These are phyloP conservation scores for Dichomitus squalens DNA, from an alignment of 1,284 basidiomycete genomes.

Conservation along the genomic window DNA sequence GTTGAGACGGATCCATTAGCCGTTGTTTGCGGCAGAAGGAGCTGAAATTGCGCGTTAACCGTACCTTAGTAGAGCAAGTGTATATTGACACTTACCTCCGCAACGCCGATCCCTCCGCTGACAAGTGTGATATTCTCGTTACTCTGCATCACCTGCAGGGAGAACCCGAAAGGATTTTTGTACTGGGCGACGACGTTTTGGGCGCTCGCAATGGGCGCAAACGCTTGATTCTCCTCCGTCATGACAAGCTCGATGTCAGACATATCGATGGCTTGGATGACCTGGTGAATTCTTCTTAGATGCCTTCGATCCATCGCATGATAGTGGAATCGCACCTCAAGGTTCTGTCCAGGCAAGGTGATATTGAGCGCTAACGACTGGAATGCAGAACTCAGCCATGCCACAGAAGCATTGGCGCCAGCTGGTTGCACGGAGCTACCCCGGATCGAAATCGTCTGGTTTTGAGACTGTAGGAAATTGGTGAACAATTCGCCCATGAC, in stretches of 20 bases:
- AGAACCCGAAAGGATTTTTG: slow-evolving; percentile 80
- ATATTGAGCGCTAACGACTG: slow-evolving; percentile 66
- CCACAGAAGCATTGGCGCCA: slow-evolving; percentile 50
- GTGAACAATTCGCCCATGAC: slow-evolving; percentile 69
- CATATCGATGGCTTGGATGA: slow-evolving; percentile 70
- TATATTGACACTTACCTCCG: slow-evolving; percentile 43
- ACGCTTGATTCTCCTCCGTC: slow-evolving; percentile 53
- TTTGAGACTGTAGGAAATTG: slow-evolving; percentile 63
- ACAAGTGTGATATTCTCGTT: slow-evolving; percentile 57
- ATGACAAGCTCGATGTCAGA: slow-evolving; percentile 55
- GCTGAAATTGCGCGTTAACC: slow-evolving; percentile 31
- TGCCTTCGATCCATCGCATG: background rate
- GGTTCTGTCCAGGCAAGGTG: slow-evolving; percentile 66
- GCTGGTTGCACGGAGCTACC: slow-evolving; percentile 66
- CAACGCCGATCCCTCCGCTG: slow-evolving; percentile 53
- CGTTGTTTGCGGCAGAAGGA: slow-evolving; percentile 53
- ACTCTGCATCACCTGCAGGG: slow-evolving; percentile 63
- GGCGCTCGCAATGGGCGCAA: slow-evolving; percentile 60
- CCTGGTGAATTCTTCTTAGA: slow-evolving; percentile 33
- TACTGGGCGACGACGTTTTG: slow-evolving; percentile 65
- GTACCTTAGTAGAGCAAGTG: background rate
- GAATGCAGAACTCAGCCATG: slow-evolving; percentile 75
- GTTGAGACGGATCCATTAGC: slow-evolving; percentile 67
- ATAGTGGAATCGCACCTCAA: slow-evolving; percentile 39
- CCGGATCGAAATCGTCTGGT: slow-evolving; percentile 59